Evolutionary conservation across 352 stramenopile species (phyloP), one percentile per base, ranked within the genome.

Genomic region (Saprolegnia parasitica): DNA sequence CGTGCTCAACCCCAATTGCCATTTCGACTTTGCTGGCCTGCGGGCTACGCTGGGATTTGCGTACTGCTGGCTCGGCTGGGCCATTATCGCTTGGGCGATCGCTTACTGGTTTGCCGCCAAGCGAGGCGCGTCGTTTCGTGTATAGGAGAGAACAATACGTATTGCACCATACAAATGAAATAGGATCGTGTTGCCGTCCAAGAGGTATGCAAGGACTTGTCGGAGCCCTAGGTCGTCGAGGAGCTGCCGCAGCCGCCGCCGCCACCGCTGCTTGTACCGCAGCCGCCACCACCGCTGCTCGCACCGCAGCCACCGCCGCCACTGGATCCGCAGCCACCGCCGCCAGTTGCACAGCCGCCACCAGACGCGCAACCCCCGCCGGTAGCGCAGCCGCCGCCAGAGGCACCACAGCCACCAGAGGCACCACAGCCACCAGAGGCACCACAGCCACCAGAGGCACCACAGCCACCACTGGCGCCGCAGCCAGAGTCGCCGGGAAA

Each of bases 51-150:
- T 95, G 56, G 68, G 90, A 1, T 90, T 95, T 37, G 78, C 83
- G 5, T 75, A 90, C 11, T 67, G 88, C 46, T 93, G 86, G 86
- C 61, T 93, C n/a, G 52, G 72, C 18, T 93, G 84, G 86, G 82
- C 77, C 37, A 76, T 92, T 0, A 46, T 90, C 24, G 65, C 89
- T 16, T 92, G 86, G 84, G 52, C 11, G 11, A 18, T 24, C 20
- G 24, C 13, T 9, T 60, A 60, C 9, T 42, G 24, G 11, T 26
- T 60, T 60, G 52, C 52, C 3, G 11, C 18, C 11, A 49, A n/a
- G 42, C 42, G 29, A 35, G 2, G 29, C 29, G 5, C 29, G 29
- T 35, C 29, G 2, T 35, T 35, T 35, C 29, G 5, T 35, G 29
- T 5, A 35, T 35, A 35, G 5, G 29, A 2, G 29, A 35, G 29